Evolutionary conservation across 805 yeast species (phyloP).

Genomic region (Helenozyma baotianmanensis): DNA sequence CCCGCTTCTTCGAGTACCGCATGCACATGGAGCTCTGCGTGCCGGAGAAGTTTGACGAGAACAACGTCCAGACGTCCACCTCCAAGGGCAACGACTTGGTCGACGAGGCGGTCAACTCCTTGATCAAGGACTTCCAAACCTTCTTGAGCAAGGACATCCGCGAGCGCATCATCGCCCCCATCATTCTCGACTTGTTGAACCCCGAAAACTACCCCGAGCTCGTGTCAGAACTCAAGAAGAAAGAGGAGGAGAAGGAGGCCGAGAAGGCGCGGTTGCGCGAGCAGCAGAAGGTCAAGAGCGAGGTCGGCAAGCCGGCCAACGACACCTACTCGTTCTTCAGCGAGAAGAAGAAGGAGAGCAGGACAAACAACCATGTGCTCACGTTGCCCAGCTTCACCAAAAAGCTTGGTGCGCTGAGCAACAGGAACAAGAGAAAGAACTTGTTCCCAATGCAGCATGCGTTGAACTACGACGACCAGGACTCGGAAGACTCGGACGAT

Average conservation of each 20-base stretch:
- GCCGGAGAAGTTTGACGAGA: conserved; percentile 37
- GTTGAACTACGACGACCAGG: conserved; percentile 41
- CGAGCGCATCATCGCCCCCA: conserved; percentile 68
- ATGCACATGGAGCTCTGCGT: conserved; percentile 57
- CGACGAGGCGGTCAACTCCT: conserved; percentile 53
- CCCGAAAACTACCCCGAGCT: conserved; percentile 55
- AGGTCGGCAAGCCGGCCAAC: background rate
- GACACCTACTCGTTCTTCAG: too few relatives aligned
- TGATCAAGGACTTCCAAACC: conserved; percentile 60
- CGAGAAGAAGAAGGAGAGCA: conserved; percentile 1
- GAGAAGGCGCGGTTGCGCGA: conserved; percentile 6
- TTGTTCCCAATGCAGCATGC: conserved; percentile 54
- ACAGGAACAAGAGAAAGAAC: conserved; percentile 18
- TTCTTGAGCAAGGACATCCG: conserved; percentile 67
- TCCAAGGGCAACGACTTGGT: conserved; percentile 31
- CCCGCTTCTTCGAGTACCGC: conserved; percentile 41
- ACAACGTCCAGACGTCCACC: conserved; percentile 13
- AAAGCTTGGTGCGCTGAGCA: conserved; percentile 25
- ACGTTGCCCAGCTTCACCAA: conserved; percentile 33
- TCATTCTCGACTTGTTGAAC: conserved; percentile 55
- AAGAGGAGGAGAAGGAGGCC: conserved; percentile 14
- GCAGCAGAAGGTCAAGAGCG: conserved; percentile 3
- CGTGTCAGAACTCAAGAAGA: conserved; percentile 30
- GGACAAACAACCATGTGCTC: conserved; percentile 7
- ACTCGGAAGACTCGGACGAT: conserved; percentile 28